These are phyloP conservation scores for Hymenoscyphus repandus DNA, from an alignment of 2,329 filamentous ascomycete species.

Conservation along the genomic window DNA sequence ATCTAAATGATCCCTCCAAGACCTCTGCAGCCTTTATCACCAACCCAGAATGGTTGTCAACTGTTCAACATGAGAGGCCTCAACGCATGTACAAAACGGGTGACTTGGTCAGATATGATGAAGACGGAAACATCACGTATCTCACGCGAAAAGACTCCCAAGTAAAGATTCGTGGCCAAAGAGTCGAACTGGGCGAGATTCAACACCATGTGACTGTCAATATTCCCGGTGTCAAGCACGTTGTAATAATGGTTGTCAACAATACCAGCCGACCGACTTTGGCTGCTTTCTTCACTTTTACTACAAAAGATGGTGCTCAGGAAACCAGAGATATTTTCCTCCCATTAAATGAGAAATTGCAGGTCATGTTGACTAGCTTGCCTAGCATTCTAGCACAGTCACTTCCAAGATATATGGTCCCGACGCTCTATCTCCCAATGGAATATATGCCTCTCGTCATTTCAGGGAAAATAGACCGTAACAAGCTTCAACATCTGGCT, in stretches of 20 bases:
- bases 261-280: background rate
- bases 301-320: too few species aligned
- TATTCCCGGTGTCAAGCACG: background rate
- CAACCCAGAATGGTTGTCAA: conserved; percentile 45
- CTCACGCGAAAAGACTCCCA: conserved; percentile 44
- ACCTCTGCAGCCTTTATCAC: conserved; percentile 53
- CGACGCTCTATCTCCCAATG: conserved; percentile 29
- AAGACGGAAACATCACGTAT: conserved; percentile 38
- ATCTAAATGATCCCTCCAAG: conserved; percentile 51
- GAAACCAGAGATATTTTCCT: too few species aligned
- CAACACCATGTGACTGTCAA: conserved; percentile 28
- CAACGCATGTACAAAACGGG: conserved; percentile 4
- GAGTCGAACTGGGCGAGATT: conserved; percentile 42
- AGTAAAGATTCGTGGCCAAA: conserved; percentile 45
- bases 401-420: conserved; percentile 32
- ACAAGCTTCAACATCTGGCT: conserved; percentile 27
- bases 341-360: too few species aligned
- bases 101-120: conserved; percentile 9
- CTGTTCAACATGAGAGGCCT: background rate
- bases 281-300: too few species aligned
- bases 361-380: too few species aligned
- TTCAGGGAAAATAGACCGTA: conserved; percentile 34
- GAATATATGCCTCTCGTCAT: conserved; percentile 25
- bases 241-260: conserved; percentile 3
- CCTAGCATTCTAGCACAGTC: background rate